Conservation (phyloP, 1,284 basidiomycete genomes). For the Melampsora larici-populina region DNA sequence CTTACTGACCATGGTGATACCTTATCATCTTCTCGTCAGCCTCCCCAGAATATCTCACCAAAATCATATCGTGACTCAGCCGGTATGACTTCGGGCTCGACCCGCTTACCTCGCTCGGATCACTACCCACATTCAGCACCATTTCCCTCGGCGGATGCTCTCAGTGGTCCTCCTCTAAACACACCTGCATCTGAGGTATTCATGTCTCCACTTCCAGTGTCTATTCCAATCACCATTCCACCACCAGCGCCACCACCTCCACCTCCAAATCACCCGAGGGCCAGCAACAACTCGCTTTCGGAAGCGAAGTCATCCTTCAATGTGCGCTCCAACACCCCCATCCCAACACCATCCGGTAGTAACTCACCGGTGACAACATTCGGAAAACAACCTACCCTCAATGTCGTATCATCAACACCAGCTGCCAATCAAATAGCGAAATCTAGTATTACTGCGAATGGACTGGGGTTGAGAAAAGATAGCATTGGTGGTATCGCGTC, state of each 20-base stretch:
- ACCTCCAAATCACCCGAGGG: conserved; percentile 24
- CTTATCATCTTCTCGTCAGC: not conserved
- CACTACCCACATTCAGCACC: not conserved
- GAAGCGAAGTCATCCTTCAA: not conserved
- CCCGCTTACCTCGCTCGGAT: not conserved
- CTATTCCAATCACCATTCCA: conserved; percentile 39
- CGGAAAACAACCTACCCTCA: conserved; percentile 6
- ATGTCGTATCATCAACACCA: conserved; percentile 14
- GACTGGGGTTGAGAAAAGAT: conserved; percentile 6
- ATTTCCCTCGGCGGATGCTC: not conserved
- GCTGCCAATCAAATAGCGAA: not conserved
- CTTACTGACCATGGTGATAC: conserved; percentile 7
- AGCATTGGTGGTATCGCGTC: not conserved
- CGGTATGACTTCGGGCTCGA: not conserved
- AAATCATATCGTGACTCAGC: not conserved
- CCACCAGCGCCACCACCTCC: conserved; percentile 40
- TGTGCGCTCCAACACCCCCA: not conserved
- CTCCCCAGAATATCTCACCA: not conserved
- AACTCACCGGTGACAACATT: conserved; percentile 3
- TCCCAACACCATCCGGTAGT: not conserved
- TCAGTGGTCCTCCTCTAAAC: conserved; percentile 36
- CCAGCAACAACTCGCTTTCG: not conserved
- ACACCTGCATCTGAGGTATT: conserved; percentile 41
- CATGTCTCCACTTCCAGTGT: conserved; percentile 34
- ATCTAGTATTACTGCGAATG: not conserved